Evolutionary conservation across 176 grass and related monocot species (phyloP), one percentile per base, ranked within the genome.

Genomic region (Cymbopogon citratus): DNA sequence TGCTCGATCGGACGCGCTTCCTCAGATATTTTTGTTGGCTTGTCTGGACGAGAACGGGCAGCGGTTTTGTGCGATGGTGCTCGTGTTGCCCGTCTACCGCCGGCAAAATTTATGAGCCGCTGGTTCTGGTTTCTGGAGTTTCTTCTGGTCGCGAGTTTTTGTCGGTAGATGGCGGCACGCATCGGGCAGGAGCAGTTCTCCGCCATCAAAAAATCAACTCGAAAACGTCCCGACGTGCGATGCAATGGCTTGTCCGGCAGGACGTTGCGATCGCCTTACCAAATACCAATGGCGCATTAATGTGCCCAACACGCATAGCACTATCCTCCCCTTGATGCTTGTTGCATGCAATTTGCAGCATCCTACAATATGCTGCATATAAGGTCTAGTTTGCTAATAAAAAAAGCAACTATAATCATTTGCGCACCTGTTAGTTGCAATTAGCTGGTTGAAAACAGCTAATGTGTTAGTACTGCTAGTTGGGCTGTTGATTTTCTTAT

Each of bases 301-400:
- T 80, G 77, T 21, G 69, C 12, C 76, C 46, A 54, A 31, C 76
- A 80, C 76, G 69, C 69, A 73, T 73, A 43, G n/a, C 31, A 5
- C 3, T 33, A 33, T 24, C n/a, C 5, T 69, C 18, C 31, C 7
- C 15, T 63, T 24, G 13, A 56, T 46, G 1, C 2, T 26, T n/a
- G 29, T 14, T 33, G 31, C 31, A 33, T 33, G 3, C 31, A 3
- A 33, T 33, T 33, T 33, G 31, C 31, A 33, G 31, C 31, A 33
- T 33, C 31, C 31, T 33, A 33, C 31, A 33, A 33, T 33, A 33
- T 52, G 6, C 18, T 19, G 18, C 5, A 52, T 18, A 14, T 0
- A 49, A 18, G 5, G 48, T 19, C 15, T 7, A 19, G 5, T 5
- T 51, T 51, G 48, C 48, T 51, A 51, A 16, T 19, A 51, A 51